Base-by-base conservation (phyloP, 345 rosid species). In the Ceriops zippeliana region DNA sequence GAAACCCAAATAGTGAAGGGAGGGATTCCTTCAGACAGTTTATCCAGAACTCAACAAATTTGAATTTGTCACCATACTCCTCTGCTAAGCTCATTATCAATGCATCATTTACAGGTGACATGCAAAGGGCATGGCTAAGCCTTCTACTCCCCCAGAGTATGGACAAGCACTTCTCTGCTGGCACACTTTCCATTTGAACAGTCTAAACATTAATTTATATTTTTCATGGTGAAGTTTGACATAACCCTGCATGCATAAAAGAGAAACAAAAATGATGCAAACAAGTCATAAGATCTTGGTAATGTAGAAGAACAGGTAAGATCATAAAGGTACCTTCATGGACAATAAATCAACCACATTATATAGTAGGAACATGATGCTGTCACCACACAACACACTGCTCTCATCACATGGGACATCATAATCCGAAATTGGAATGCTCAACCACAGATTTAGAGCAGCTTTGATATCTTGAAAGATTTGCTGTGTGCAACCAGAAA, bases 111-210 rank as follows among this genome's bases (percentile, higher is more conserved):
- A 93, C 67, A 37, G 97, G 96, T 66, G 96, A 81, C 71, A 77
- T 76, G 76, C 97, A 93, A 68, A 93, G 89, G 19, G 90, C 89
- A 79, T 93, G 98, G 74, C 85, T 83, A 51, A 89, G 87, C 81
- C 97, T 87, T 83, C 97, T 86, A 76, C 83, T 76, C 75, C 83
- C 92, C 97, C 96, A 89, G 51, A 91, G 73, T 73, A 75, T 73
- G 70, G 87, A 73, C 75, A 91, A 42, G 65, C 84, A 87, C 79
- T 69, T 88, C 83, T 80, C 90, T 65, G 73, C 17, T 60, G 82
- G 79, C 70, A 87, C 59, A 65, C 81, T 78, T 80, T 89, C 72
- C 71, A 75, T 68, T 83, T 72, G 68, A 78, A 85, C 53, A 85
- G 63, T 67, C 84, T 83, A 61, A 84, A 70, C 61, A 93, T 75